Conservation (phyloP, 2,329 filamentous ascomycete genomes). For the Botrytis pseudocinerea region DNA sequence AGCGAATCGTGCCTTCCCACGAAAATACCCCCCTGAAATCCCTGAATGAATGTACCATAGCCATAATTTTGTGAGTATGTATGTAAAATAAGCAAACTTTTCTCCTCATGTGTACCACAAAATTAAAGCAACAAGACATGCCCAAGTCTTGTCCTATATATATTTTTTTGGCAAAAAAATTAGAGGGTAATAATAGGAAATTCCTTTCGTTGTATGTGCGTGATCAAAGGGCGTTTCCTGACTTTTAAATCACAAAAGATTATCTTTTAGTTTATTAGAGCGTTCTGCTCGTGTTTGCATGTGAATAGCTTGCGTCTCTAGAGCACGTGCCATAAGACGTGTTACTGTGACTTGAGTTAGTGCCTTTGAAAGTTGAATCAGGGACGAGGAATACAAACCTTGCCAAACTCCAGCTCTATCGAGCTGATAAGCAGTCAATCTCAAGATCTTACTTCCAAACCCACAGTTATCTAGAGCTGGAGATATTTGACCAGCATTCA, state of each 20-base stretch:
- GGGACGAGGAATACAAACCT: slow-evolving; percentile 54
- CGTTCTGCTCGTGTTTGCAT: slow-evolving; percentile 6
- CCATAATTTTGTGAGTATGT: not conserved
- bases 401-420: slow-evolving; percentile 92
- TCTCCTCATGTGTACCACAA: slow-evolving; percentile 2
- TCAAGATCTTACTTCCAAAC: slow-evolving; percentile 80
- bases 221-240: not conserved
- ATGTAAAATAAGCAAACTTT: slow-evolving; percentile 1
- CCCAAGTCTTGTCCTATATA: not conserved
- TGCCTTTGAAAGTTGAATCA: slow-evolving; percentile 31
- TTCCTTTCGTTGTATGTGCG: not conserved
- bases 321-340: slow-evolving; percentile 62
- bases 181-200: not conserved
- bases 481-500: slow-evolving; percentile 51
- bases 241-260: not conserved
- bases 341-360: slow-evolving; percentile 52
- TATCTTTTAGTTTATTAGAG: not conserved
- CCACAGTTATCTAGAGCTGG: slow-evolving; percentile 65
- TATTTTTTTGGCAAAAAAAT: not conserved
- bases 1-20: not conserved
- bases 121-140: slow-evolving; percentile 10
- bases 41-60: not conserved
- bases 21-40: not conserved
- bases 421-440: slow-evolving; percentile 82
- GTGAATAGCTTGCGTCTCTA: slow-evolving; percentile 15